Conservation (phyloP, 2,329 filamentous ascomycete species). For the Apiospora phragmitis region DNA sequence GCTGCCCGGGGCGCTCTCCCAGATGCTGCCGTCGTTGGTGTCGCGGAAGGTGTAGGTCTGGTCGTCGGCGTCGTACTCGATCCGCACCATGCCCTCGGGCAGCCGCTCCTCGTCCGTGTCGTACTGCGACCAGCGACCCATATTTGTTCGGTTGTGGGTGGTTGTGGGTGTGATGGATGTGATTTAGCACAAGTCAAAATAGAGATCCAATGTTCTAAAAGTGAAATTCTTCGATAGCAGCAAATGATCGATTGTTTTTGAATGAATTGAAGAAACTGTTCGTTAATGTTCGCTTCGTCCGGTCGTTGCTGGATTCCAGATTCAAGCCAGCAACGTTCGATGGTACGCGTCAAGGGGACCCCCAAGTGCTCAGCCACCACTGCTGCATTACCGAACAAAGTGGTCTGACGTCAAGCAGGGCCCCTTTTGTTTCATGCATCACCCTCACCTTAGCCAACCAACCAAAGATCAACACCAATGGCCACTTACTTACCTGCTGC, state of each 20-base stretch:
- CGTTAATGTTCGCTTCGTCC: neutral
- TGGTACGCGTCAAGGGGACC: slow-evolving; percentile 1
- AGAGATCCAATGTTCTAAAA: neutral
- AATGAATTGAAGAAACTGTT: neutral
- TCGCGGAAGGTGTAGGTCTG: slow-evolving; percentile 49
- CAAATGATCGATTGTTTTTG: neutral
- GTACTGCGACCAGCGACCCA: slow-evolving; percentile 36
- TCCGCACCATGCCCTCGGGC: slow-evolving; percentile 48
- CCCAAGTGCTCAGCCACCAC: neutral
- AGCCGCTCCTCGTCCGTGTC: slow-evolving; percentile 46
- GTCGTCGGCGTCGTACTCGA: slow-evolving; percentile 52
- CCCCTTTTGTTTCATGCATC: slow-evolving; percentile 5
- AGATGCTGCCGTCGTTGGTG: slow-evolving; percentile 39
- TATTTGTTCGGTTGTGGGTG: no score
- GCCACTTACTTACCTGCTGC: neutral
- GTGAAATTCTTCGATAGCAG: neutral
- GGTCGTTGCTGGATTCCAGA: neutral
- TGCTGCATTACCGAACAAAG: neutral
- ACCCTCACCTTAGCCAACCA: neutral
- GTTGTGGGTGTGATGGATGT: neutral
- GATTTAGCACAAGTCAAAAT: neutral
- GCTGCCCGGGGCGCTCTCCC: slow-evolving; percentile 46
- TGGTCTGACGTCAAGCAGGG: slow-evolving; percentile 2
- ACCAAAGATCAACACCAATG: neutral
- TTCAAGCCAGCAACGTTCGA: neutral